These are phyloP conservation scores for Saccharomyces hybrid DNA, from an alignment of 1,139 yeast genomes.

Conservation along the genomic window DNA sequence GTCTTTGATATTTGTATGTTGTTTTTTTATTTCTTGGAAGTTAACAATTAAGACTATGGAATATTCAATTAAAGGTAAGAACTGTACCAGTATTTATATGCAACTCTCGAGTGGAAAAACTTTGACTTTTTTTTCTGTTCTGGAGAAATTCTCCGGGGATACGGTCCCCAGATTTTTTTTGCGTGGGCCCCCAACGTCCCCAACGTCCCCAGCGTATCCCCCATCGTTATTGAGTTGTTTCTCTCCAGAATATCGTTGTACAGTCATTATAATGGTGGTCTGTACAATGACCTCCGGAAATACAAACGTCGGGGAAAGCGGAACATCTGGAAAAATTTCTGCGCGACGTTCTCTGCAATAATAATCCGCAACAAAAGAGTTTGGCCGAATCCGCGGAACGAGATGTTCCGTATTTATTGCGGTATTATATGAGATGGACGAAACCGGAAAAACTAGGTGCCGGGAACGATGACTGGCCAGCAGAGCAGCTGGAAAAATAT, in stretches of 20 bases:
- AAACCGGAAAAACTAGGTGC: neutral
- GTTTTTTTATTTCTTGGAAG: neutral
- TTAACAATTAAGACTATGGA: constrained; percentile 15
- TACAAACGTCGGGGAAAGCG: neutral
- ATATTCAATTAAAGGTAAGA: neutral
- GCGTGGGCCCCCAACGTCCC: neutral
- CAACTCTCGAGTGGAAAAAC: neutral
- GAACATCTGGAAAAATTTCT: neutral
- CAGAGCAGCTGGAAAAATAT: neutral
- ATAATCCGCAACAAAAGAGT: neutral
- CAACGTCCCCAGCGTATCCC: no score
- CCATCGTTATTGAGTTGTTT: neutral
- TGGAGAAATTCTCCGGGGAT: constrained; percentile 1
- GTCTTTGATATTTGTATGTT: neutral
- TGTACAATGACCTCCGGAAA: neutral
- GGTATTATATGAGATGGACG: neutral
- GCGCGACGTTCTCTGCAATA: neutral
- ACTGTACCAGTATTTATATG: neutral
- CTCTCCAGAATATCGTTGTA: neutral
- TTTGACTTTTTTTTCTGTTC: neutral
- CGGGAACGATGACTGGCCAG: constrained; percentile 1
- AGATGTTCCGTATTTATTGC: neutral
- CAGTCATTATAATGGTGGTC: neutral
- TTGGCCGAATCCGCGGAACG: neutral
- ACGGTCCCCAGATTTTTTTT: neutral